Conservation (phyloP, 805 yeast genomes). For the Metschnikowia lunata region DNA sequence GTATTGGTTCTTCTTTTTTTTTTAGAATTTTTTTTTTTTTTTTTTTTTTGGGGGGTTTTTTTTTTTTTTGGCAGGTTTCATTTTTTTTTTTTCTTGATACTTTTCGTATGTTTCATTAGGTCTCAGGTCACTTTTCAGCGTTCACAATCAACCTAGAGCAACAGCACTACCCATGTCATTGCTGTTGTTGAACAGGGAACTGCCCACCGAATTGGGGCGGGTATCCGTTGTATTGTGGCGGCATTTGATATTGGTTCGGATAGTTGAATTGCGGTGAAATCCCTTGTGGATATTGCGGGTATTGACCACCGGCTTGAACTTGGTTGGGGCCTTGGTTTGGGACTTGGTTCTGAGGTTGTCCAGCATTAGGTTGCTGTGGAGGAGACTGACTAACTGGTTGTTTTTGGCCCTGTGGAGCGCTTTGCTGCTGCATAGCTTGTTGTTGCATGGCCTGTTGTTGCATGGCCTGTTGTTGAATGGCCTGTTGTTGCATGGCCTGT, state of each 20-base stretch:
- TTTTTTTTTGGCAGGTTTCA: no score
- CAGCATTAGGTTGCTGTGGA: slow-evolving; percentile 4
- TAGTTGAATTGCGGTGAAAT: slow-evolving; percentile 16
- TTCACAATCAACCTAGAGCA: no score
- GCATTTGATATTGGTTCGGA: slow-evolving; percentile 18
- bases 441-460: slow-evolving; percentile 14
- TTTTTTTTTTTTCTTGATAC: no score
- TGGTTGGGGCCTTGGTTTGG: no score
- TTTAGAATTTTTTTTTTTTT: slow-evolving; percentile 4
- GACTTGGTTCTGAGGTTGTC: slow-evolving; percentile 27
- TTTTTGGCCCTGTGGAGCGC: background rate
- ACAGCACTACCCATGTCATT: slow-evolving; percentile 6
- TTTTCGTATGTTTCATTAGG: no score
- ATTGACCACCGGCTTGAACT: slow-evolving; percentile 9
- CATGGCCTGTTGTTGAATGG: slow-evolving; percentile 14
- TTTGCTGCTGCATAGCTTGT: background rate
- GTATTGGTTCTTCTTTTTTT: slow-evolving; percentile 3
- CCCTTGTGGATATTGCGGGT: slow-evolving; percentile 13
- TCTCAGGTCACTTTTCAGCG: no score
- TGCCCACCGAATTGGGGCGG: slow-evolving; percentile 22
- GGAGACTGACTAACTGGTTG: background rate
- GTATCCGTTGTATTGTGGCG: slow-evolving; percentile 26
- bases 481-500: slow-evolving; percentile 15
- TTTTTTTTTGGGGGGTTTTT: slow-evolving; percentile 2
- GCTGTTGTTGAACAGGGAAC: slow-evolving; percentile 22